A percentile compares a stretch with the other conserved stretches of the same genome.
phyloP scores from a whole-genome alignment of 2,329 filamentous ascomycete species.

The Tricladium varicosporioides region DNA sequence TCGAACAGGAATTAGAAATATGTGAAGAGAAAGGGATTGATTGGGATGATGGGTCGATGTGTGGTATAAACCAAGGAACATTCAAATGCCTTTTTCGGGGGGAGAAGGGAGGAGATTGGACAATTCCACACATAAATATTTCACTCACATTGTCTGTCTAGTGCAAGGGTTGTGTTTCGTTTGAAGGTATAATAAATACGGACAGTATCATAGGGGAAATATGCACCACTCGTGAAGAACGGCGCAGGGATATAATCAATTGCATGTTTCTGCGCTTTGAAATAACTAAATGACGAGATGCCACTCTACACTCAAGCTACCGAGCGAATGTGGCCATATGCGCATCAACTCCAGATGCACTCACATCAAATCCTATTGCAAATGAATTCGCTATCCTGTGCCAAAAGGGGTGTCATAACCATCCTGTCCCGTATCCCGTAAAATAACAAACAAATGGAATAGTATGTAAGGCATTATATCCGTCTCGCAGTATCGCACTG shows the following conservation, averaged over 20 bases:
- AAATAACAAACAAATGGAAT: neutral
- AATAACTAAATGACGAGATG: neutral
- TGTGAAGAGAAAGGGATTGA: too few species aligned
- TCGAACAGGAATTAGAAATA: too few species aligned
- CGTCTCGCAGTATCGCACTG: conserved; percentile 50
- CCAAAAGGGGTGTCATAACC: neutral
- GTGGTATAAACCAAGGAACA: too few species aligned
- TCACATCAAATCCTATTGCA: neutral
- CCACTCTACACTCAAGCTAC: neutral
- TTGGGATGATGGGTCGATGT: too few species aligned
- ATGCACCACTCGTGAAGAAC: too few species aligned
- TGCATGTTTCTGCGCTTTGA: neutral
- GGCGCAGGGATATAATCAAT: neutral
- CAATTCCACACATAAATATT: too few species aligned
- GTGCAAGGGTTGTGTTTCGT: too few species aligned
- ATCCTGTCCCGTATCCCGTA: neutral
- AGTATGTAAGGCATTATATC: conserved; percentile 8
- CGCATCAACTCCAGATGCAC: neutral
- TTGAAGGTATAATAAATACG: conserved; percentile 2
- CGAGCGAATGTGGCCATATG: conserved; percentile 2
- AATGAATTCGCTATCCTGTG: neutral
- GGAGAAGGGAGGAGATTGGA: too few species aligned
- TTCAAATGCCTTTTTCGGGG: too few species aligned
- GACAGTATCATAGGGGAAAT: too few species aligned
- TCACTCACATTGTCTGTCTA: too few species aligned